These are phyloP conservation scores for Arabidopsis hybrid DNA, from an alignment of 441 rosid species.

Conservation along the genomic window DNA sequence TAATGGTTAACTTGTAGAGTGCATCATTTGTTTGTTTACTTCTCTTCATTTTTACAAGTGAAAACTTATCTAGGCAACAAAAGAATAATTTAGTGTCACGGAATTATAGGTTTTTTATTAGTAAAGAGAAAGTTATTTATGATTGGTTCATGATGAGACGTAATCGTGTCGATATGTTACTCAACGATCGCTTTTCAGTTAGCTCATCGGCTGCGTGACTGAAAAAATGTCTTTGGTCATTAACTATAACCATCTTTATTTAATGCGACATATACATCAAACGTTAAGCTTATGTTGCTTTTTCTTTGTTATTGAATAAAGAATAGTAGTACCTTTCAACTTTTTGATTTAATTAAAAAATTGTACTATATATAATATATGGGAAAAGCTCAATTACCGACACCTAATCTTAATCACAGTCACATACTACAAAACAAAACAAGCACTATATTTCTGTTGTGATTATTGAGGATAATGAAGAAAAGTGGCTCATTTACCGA, in stretches of 20 bases:
- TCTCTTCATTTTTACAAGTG: background rate
- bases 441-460: conserved; percentile 20
- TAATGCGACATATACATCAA: conserved; percentile 6
- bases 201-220: conserved; percentile 35
- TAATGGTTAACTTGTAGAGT: background rate
- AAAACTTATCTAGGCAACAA: background rate
- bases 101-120: background rate
- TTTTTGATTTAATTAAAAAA: conserved; percentile 11
- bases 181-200: conserved; percentile 32
- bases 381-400: conserved; percentile 32
- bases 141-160: conserved; percentile 32
- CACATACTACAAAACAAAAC: conserved; percentile 38
- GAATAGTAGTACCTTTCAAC: conserved; percentile 7
- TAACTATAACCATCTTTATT: conserved; percentile 7
- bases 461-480: conserved; percentile 6
- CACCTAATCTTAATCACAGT: conserved; percentile 38
- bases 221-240: conserved; percentile 4
- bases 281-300: conserved; percentile 4
- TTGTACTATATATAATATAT: background rate
- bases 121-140: conserved; percentile 4
- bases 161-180: conserved; percentile 37
- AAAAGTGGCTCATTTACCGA: conserved; percentile 34
- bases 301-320: conserved; percentile 18
- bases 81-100: conserved; percentile 13
- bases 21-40: conserved; percentile 8